A percentile compares a stretch with the other conserved stretches of the same genome.
phyloP scores from a whole-genome alignment of 2,329 filamentous ascomycete species.

The Boeremia lycopersici region DNA sequence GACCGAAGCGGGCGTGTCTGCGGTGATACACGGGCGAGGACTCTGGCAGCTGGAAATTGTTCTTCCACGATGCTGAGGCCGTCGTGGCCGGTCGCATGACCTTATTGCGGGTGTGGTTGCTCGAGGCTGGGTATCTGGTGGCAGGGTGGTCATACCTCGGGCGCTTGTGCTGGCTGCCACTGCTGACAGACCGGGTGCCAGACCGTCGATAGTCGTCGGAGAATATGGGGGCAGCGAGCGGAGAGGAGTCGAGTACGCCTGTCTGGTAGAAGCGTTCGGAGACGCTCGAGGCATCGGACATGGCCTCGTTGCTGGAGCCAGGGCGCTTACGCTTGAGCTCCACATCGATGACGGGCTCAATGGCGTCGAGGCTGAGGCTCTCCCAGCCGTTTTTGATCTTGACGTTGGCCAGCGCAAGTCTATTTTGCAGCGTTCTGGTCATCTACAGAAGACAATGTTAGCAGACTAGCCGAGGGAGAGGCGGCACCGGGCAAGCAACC shows the following conservation, averaged over 20 bases:
- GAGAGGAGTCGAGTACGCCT: slow-evolving; percentile 78
- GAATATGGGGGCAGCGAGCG: slow-evolving; percentile 80
- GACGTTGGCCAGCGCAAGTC: slow-evolving; percentile 93
- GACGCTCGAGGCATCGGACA: slow-evolving; percentile 84
- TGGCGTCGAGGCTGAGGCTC: slow-evolving; percentile 81
- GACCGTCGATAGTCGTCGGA: slow-evolving; percentile 73
- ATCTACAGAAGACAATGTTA: slow-evolving; percentile 64
- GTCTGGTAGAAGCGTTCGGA: slow-evolving; percentile 77
- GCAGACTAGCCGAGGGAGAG: slow-evolving; percentile 7
- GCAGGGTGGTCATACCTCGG: slow-evolving; percentile 32
- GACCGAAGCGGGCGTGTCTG: slow-evolving; percentile 73
- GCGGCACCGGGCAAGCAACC: slow-evolving; percentile 32
- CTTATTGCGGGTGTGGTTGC: slow-evolving; percentile 72
- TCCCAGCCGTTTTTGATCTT: slow-evolving; percentile 97
- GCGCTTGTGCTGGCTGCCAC: slow-evolving; percentile 48
- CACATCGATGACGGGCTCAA: slow-evolving; percentile 83
- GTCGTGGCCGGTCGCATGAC: slow-evolving; percentile 62
- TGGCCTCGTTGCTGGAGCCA: slow-evolving; percentile 69
- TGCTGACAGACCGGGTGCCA: slow-evolving; percentile 65
- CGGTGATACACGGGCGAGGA: slow-evolving; percentile 85
- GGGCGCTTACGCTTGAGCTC: slow-evolving; percentile 76
- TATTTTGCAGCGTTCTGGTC: slow-evolving; percentile 88
- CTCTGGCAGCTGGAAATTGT: slow-evolving; percentile 75
- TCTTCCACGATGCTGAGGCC: slow-evolving; percentile 72
- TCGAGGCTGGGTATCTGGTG: slow-evolving; percentile 48